These are phyloP conservation scores for Tuber calosporum DNA, from an alignment of 495 filamentous ascomycete genomes.

Conservation along the genomic window DNA sequence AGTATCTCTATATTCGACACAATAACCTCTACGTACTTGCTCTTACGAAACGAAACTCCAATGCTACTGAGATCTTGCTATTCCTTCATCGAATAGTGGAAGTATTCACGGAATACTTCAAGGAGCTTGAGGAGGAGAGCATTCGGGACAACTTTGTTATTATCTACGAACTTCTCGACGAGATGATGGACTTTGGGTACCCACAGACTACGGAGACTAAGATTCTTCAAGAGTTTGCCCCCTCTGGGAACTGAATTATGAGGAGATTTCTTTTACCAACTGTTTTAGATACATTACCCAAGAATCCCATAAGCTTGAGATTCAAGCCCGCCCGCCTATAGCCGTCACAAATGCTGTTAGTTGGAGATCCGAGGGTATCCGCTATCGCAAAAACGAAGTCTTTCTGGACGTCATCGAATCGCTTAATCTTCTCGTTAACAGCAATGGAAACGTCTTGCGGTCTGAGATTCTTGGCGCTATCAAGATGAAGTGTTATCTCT, in stretches of 20 bases:
- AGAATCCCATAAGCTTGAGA: constrained; percentile 96
- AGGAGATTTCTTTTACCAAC: background rate
- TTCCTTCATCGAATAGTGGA: constrained; percentile 98
- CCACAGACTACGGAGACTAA: constrained; percentile 98
- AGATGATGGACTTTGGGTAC: constrained; percentile 99
- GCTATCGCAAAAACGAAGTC: constrained; percentile 99
- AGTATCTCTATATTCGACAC: constrained; percentile 99
- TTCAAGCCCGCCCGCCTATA: constrained; percentile 98
- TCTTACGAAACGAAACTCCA: constrained; percentile 96
- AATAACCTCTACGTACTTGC: constrained; percentile 99
- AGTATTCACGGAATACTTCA: constrained; percentile 99
- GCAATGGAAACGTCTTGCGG: constrained; percentile 89
- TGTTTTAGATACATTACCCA: constrained; percentile 81
- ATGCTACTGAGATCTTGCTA: constrained; percentile 95
- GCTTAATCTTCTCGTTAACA: constrained; percentile 88
- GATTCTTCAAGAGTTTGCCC: constrained; percentile 78
- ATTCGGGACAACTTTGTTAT: constrained; percentile 99
- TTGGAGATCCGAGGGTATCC: constrained; percentile 95
- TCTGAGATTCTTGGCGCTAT: constrained; percentile 96
- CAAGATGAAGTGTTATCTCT: constrained; percentile 99
- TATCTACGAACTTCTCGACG: constrained; percentile 97
- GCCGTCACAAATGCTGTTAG: constrained; percentile 97
- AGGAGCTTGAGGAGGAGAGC: constrained; percentile 96
- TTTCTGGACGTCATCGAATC: constrained; percentile 98
- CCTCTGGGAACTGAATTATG: background rate